These are phyloP conservation scores for Atalantia buxifolia DNA, from an alignment of 345 rosid species.

Conservation along the genomic window DNA sequence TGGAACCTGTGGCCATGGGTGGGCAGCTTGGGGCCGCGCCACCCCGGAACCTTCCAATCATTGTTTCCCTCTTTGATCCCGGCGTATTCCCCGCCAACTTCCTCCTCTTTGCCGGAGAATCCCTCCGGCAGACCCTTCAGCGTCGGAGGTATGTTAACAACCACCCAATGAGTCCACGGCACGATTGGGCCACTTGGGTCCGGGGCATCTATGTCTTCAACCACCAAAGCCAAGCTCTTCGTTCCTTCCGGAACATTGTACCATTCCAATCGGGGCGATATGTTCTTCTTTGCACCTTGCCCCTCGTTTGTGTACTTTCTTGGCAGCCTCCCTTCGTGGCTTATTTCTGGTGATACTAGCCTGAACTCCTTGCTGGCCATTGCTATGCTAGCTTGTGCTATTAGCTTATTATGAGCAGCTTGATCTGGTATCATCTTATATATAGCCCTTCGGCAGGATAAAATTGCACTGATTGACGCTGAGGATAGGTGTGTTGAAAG, in stretches of 20 bases:
- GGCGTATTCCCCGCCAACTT: slow-evolving; percentile 32
- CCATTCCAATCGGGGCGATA: slow-evolving; percentile 73
- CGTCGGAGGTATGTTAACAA: slow-evolving; percentile 55
- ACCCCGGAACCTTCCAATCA: slow-evolving; percentile 71
- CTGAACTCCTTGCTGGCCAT: slow-evolving; percentile 38
- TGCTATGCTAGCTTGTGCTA: no score
- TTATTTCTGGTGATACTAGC: slow-evolving; percentile 50
- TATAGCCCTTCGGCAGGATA: no score
- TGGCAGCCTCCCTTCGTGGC: slow-evolving; percentile 57
- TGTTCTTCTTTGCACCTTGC: slow-evolving; percentile 54
- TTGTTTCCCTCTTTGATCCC: slow-evolving; percentile 63
- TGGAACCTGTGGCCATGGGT: slow-evolving; percentile 57
- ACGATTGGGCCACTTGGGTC: slow-evolving; percentile 59
- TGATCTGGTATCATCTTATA: no score
- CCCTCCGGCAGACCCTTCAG: slow-evolving; percentile 73
- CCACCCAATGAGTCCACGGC: slow-evolving; percentile 86
- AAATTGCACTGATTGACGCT: no score
- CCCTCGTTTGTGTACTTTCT: slow-evolving; percentile 71
- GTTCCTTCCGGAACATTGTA: slow-evolving; percentile 73
- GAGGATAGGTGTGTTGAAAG: no score
- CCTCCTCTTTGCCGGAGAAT: slow-evolving; percentile 59
- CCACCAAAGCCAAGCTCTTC: slow-evolving; percentile 60
- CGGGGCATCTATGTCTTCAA: slow-evolving; percentile 76
- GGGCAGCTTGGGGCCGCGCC: slow-evolving; percentile 69
- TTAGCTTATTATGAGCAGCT: no score